phyloP scores from a whole-genome alignment of 345 rosid species.

The Lagerstroemia speciosa region DNA sequence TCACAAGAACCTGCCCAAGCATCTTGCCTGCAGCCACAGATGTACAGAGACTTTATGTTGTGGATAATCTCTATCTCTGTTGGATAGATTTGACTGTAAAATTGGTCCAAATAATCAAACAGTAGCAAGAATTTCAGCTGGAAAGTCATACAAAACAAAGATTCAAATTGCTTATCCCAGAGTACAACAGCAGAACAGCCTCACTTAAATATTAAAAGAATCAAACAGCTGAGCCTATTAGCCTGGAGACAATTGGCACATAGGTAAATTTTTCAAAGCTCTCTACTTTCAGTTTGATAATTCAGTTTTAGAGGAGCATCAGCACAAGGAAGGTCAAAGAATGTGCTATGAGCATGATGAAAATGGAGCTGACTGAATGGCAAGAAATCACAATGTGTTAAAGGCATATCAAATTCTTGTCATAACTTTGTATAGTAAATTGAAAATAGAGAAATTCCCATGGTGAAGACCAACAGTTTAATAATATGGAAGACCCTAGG shows the following conservation, averaged over 20 bases:
- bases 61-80: not conserved
- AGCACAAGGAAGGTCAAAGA: not conserved
- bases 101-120: not conserved
- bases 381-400: not conserved
- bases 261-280: not conserved
- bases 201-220: not conserved
- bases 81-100: not conserved
- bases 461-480: not conserved
- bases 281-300: not conserved
- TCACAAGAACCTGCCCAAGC: constrained; percentile 96
- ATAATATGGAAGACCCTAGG: not conserved
- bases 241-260: not conserved
- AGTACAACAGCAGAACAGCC: not conserved
- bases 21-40: constrained; percentile 54
- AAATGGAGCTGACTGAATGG: not conserved
- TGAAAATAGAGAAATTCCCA: not conserved
- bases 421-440: not conserved
- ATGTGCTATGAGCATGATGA: not conserved
- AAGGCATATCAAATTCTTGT: not conserved
- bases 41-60: constrained; percentile 9
- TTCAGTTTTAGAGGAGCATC: not conserved
- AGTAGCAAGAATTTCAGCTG: not conserved
- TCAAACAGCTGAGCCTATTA: not conserved
- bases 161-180: not conserved
- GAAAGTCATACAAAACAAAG: not conserved